These are phyloP conservation scores for Beauveria bassiana DNA, from an alignment of 2,329 filamentous ascomycete genomes.

Conservation along the genomic window DNA sequence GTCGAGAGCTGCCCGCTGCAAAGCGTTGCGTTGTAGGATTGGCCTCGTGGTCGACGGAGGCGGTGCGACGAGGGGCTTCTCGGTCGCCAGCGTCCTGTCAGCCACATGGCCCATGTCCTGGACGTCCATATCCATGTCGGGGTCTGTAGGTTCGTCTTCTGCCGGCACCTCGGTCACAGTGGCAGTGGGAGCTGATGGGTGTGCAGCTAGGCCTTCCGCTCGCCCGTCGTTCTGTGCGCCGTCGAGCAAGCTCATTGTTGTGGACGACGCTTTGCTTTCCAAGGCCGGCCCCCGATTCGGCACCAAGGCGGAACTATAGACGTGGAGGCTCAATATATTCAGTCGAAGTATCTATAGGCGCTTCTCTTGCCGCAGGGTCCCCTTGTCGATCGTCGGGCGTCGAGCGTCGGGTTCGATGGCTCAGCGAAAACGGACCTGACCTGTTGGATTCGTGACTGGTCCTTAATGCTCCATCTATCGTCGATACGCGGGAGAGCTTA, in stretches of 20 bases:
- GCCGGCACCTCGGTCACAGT: background rate
- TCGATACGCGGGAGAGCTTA: background rate
- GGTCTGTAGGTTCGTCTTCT: background rate
- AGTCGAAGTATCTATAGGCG: background rate
- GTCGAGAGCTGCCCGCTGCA: slow-evolving; percentile 17
- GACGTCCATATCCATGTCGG: slow-evolving; percentile 3
- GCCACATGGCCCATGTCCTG: slow-evolving; percentile 30
- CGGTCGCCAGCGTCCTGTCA: slow-evolving; percentile 25
- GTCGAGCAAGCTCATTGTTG: background rate
- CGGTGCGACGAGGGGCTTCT: slow-evolving; percentile 28
- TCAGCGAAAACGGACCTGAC: slow-evolving; percentile 1
- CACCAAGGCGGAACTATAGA: background rate
- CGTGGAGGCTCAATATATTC: background rate
- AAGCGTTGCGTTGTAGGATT: slow-evolving; percentile 23
- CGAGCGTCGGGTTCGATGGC: background rate
- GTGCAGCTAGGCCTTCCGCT: background rate
- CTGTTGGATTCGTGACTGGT: background rate
- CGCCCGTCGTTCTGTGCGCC: background rate
- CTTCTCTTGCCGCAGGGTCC: background rate
- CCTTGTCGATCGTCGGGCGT: background rate
- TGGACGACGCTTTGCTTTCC: background rate
- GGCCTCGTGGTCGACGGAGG: slow-evolving; percentile 19
- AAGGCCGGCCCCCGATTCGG: background rate
- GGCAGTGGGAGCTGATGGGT: background rate
- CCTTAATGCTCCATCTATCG: slow-evolving; percentile 8